Percentiles rank a stretch among this genome's conserved stretches.
Conservation (phyloP, 768 basidiomycete species). For the Agaricus subrufescens region DNA sequence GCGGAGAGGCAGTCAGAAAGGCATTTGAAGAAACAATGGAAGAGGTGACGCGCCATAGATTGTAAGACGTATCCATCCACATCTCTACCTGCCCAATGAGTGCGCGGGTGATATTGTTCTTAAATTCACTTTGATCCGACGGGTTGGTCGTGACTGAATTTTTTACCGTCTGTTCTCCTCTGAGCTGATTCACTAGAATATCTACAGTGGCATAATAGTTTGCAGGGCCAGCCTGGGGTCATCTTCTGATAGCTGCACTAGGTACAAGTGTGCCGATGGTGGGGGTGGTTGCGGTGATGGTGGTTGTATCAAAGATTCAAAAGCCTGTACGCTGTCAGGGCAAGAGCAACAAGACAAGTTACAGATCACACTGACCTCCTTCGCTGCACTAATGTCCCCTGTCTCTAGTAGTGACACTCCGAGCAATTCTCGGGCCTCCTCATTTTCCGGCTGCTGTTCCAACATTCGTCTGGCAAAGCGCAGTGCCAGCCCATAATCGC, state of each 20-base stretch:
- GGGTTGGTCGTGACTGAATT: conserved; percentile 18
- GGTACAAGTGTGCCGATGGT: conserved; percentile 28
- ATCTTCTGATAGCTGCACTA: conserved; percentile 79
- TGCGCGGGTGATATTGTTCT: conserved; percentile 68
- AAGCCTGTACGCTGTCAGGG: conserved; percentile 41
- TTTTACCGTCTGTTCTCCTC: conserved; percentile 63
- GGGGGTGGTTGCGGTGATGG: conserved; percentile 40
- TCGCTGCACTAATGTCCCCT: conserved; percentile 57
- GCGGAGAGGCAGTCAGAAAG: background rate
- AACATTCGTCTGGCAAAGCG: conserved; percentile 30
- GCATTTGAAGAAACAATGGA: background rate
- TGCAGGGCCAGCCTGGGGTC: conserved; percentile 69
- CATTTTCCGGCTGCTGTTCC: conserved; percentile 56
- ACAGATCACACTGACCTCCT: conserved; percentile 29
- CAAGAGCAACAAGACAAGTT: background rate
- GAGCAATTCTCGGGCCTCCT: conserved; percentile 22
- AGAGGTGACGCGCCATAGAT: conserved; percentile 63
- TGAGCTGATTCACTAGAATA: conserved; percentile 60
- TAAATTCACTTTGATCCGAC: conserved; percentile 56
- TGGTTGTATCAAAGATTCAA: conserved; percentile 43
- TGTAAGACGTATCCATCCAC: conserved; percentile 90
- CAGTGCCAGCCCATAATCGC: conserved; percentile 34
- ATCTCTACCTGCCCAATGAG: conserved; percentile 89
- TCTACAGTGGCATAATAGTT: conserved; percentile 80
- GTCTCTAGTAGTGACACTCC: conserved; percentile 76